Conservation (phyloP, 2,329 filamentous ascomycete genomes). For the Podosphaera leucotricha region DNA sequence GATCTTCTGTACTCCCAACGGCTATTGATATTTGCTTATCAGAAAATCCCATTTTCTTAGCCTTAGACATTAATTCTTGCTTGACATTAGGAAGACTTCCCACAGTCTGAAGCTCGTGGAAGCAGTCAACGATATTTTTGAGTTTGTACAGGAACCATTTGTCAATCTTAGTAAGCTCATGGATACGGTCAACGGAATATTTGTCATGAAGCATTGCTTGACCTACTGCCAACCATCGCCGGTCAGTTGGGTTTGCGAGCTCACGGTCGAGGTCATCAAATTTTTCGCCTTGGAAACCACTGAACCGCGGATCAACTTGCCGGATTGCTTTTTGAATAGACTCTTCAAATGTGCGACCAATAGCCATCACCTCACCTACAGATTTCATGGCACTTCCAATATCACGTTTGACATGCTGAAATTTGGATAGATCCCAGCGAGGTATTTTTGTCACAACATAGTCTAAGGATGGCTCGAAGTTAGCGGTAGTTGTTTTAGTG, state of each 20-base stretch:
- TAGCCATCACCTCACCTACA: conserved; percentile 97
- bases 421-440: conserved; percentile 94
- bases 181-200: conserved; percentile 77
- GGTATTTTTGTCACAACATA: conserved; percentile 99
- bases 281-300: conserved; percentile 86
- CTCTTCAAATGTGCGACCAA: conserved; percentile 94
- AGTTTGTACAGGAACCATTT: conserved; percentile 99
- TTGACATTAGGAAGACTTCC: conserved; percentile 66
- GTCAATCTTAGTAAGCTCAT: conserved; percentile 94
- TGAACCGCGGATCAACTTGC: conserved; percentile 76
- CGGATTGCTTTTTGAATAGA: conserved; percentile 98
- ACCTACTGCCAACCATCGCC: conserved; percentile 89
- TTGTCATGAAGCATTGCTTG: conserved; percentile 95
- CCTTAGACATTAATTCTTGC: conserved; percentile 68
- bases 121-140: conserved; percentile 86
- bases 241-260: conserved; percentile 80
- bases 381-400: conserved; percentile 99
- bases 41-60: conserved; percentile 96
- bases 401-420: conserved; percentile 93
- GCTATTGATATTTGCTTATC: conserved; percentile 83
- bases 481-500: conserved; percentile 94
- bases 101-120: conserved; percentile 60
- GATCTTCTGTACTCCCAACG: conserved; percentile 66
- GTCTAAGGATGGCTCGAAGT: conserved; percentile 92
- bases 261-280: conserved; percentile 84